These are phyloP conservation scores for Spizellomyces punctatus DNA, from an alignment of 192 early-diverging fungal genomes.

Conservation along the genomic window DNA sequence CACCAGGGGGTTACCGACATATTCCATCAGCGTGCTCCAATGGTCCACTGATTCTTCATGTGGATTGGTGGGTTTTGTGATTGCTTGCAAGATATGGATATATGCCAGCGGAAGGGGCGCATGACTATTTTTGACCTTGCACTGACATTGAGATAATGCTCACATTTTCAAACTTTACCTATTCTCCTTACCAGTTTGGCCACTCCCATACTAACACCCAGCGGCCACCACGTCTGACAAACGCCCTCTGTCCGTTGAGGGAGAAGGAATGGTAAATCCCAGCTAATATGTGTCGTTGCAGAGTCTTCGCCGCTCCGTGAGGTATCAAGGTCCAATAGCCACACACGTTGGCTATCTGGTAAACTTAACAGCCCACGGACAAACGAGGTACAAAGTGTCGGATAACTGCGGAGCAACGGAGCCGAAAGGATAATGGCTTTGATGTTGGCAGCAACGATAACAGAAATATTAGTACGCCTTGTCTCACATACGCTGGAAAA, in stretches of 20 bases:
- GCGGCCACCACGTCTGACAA: conserved; percentile 25
- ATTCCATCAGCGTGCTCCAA: background rate
- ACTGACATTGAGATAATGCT: background rate
- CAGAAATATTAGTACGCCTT: too few relatives aligned
- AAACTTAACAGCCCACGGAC: conserved; percentile 33
- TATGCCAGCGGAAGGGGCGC: background rate
- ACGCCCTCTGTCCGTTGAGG: background rate
- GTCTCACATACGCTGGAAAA: too few relatives aligned
- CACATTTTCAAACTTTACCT: background rate
- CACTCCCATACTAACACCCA: conserved; percentile 38
- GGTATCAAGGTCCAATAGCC: conserved; percentile 5
- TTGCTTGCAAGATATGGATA: background rate
- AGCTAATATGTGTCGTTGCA: background rate
- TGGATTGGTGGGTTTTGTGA: background rate
- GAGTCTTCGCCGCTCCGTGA: too few relatives aligned
- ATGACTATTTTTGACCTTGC: background rate
- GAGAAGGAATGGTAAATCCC: conserved; percentile 1
- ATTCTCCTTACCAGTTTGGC: conserved; percentile 16
- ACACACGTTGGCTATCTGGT: conserved; percentile 1
- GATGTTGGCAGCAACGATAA: too few relatives aligned
- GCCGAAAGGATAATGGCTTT: conserved; percentile 26
- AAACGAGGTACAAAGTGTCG: conserved; percentile 33
- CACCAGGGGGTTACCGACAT: background rate
- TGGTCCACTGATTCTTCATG: background rate
- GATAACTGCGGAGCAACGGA: conserved; percentile 18